Evolutionary conservation across 176 grass and related monocot species (phyloP), one percentile per base, ranked within the genome.

Genomic region (Calamus simplicifolius): DNA sequence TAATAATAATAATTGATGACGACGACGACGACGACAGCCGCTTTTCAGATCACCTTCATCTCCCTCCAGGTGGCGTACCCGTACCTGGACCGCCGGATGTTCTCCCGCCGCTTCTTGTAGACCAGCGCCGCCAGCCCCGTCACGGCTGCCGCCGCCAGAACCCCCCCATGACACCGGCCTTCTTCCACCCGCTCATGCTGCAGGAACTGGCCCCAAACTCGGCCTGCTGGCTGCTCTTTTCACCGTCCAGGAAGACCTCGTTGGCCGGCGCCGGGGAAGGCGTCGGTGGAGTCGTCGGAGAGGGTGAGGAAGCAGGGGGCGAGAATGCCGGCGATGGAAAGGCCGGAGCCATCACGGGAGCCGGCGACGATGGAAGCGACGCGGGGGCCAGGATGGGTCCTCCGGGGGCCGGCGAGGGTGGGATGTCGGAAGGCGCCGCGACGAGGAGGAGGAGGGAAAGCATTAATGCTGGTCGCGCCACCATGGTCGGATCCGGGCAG

Each of bases 21-120:
- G 29, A 30, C 6, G 29, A 30, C 6, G 29, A 5, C 6, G 4
- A 5, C 21, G 21, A 23, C 21, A 23, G 21, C 21, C 21, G 1
- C 21, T 16, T 58, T 6, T 85, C 69, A 95, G 62, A 84, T 67
- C 31, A 96, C 70, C 80, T 96, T 67, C 31, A 96, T 73, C 78
- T 96, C 87, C 16, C 84, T 52, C 12, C 87, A 75, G 52, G 83
- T 70, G 14, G 75, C 71, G 87, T 91, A 87, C 8, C 80, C 71
- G 75, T 91, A 91, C 77, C 78, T 85, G 65, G 87, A 84, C 25
- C 83, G 67, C 29, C 80, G 82, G 81, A 90, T 77, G 75, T 96
- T 96, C 61, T 82, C 80, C 51, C 68, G 74, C 52, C 91, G 78
- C 75, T 72, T 96, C 70, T 70, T 76, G 81, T 80, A 96, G 3